Percentiles rank a stretch among this genome's conserved stretches.
Conservation (phyloP, 805 yeast genomes). For the Starmerella bombicola region DNA sequence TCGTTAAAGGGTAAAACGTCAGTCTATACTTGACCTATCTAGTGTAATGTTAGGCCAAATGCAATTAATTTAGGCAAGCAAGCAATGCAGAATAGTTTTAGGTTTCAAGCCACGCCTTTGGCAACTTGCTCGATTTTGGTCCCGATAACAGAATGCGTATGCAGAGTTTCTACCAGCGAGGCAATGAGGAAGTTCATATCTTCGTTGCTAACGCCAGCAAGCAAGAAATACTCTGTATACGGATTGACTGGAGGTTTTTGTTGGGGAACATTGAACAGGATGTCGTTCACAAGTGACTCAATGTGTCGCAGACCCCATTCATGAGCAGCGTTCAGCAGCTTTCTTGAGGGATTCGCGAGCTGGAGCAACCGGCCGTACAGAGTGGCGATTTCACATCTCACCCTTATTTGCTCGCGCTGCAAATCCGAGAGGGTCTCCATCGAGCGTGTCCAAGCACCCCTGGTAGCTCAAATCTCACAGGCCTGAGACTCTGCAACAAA, state of each 20-base stretch:
- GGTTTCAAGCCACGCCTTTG: constrained; percentile 26
- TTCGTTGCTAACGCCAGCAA: constrained; percentile 21
- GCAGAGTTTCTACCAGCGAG: constrained; percentile 23
- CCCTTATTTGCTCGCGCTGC: constrained; percentile 27
- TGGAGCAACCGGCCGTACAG: constrained; percentile 25
- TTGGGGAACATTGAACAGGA: constrained; percentile 23
- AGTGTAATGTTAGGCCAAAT: too few relatives aligned
- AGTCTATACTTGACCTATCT: too few relatives aligned
- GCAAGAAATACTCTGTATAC: constrained; percentile 22
- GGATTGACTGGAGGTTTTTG: constrained; percentile 21
- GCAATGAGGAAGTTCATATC: constrained; percentile 21
- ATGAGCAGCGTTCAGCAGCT: constrained; percentile 27
- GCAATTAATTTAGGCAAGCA: too few relatives aligned
- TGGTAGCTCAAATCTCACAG: too few relatives aligned
- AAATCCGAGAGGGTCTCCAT: constrained; percentile 19
- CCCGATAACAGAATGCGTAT: constrained; percentile 22
- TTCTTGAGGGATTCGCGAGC: constrained; percentile 24
- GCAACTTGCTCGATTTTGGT: constrained; percentile 27
- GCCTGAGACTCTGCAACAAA: too few relatives aligned
- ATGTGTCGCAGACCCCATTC: constrained; percentile 28
- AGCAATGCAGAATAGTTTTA: too few relatives aligned
- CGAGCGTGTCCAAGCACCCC: too few relatives aligned
- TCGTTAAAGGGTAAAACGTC: too few relatives aligned
- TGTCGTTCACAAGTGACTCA: constrained; percentile 26
- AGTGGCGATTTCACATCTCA: constrained; percentile 24